phyloP scores from a whole-genome alignment of 495 filamentous ascomycete genomes.

The Neurospora cerealis region DNA sequence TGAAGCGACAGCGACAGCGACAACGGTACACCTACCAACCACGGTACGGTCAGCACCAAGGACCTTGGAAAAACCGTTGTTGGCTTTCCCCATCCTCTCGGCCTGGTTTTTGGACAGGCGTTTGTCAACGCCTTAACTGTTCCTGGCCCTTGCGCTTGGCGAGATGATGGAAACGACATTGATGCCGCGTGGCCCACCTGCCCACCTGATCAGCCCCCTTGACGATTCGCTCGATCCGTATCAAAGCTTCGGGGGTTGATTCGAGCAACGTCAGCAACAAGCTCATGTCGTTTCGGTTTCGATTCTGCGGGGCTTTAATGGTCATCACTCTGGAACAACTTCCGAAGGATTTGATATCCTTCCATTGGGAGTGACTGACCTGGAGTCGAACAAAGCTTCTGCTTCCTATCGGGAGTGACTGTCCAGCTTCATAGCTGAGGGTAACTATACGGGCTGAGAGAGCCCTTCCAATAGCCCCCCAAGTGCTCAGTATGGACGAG shows the following conservation, averaged over 20 bases:
- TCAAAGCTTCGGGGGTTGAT: background rate
- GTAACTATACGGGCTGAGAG: background rate
- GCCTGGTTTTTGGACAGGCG: background rate
- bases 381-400: background rate
- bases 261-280: slow-evolving; percentile 6
- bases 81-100: background rate
- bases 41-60: background rate
- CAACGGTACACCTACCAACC: background rate
- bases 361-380: background rate
- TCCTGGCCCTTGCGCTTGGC: background rate
- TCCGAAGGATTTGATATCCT: background rate
- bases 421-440: background rate
- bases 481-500: background rate
- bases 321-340: background rate
- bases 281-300: slow-evolving; percentile 1
- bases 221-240: background rate
- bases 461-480: background rate
- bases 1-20: background rate
- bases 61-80: background rate
- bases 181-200: background rate
- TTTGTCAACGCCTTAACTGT: background rate
- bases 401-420: background rate
- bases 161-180: background rate
- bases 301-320: background rate
- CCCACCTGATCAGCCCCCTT: background rate